These are phyloP conservation scores for Larix kaempferi DNA, from an alignment of 75 land plant genomes.

Conservation along the genomic window DNA sequence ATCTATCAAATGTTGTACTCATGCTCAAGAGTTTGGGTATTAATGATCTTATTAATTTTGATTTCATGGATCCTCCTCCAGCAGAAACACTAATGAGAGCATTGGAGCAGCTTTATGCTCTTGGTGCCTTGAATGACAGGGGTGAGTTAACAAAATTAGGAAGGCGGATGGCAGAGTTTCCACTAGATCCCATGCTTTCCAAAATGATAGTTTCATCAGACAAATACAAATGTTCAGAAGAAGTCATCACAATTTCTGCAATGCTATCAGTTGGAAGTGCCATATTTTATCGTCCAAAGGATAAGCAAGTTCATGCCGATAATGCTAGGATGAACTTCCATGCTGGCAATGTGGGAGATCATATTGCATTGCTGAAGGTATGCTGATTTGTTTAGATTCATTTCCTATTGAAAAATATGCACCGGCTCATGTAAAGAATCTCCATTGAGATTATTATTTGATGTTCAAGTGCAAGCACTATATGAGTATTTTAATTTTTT, in stretches of 20 bases:
- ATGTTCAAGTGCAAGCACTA: neutral
- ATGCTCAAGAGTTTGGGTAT: constrained; percentile 93
- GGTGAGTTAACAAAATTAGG: constrained; percentile 94
- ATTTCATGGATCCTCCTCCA: constrained; percentile 98
- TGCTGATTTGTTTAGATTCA: neutral
- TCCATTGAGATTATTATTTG: neutral
- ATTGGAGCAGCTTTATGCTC: constrained; percentile 87
- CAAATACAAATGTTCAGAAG: constrained; percentile 91
- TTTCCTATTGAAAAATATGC: neutral
- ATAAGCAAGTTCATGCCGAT: constrained; percentile 99
- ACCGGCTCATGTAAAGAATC: neutral
- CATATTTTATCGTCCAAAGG: constrained; percentile 96
- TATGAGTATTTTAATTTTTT: neutral
- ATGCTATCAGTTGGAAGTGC: constrained; percentile 94
- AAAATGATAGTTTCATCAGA: constrained; percentile 99
- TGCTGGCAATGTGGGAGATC: constrained; percentile 94
- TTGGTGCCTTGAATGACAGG: constrained; percentile 80
- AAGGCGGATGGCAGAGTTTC: constrained; percentile 97
- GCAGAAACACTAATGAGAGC: constrained; percentile 89
- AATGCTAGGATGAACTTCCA: constrained; percentile 97
- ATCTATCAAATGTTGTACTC: constrained; percentile 91
- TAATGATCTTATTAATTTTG: constrained; percentile 82
- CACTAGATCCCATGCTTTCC: constrained; percentile 97
- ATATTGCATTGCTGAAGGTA: constrained; percentile 92
- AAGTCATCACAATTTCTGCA: constrained; percentile 79